phyloP scores from a whole-genome alignment of 2,329 filamentous ascomycete genomes.

The Bipolaris sorokiniana region DNA sequence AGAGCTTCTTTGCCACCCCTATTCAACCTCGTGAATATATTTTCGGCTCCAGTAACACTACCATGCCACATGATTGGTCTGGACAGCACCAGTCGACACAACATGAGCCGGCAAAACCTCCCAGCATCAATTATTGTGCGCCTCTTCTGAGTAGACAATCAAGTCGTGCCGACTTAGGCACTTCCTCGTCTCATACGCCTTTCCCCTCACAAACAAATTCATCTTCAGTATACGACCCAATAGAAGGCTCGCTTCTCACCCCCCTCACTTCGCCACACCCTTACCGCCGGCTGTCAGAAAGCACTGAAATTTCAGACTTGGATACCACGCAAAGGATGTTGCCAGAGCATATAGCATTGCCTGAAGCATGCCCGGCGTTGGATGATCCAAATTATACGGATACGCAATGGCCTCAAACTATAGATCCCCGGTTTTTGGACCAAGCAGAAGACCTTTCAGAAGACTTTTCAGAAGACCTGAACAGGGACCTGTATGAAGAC shows the following conservation, averaged over 20 bases:
- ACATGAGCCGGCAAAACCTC: background rate
- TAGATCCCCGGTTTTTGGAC: too few relatives aligned
- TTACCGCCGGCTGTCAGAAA: too few relatives aligned
- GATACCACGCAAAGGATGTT: too few relatives aligned
- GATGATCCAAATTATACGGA: too few relatives aligned
- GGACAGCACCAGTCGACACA: too few relatives aligned
- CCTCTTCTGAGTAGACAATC: conserved; percentile 8
- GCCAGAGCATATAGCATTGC: too few relatives aligned
- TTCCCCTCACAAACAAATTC: background rate
- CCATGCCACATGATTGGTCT: background rate
- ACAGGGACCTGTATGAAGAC: too few relatives aligned
- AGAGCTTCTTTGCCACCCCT: background rate
- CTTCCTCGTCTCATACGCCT: conserved; percentile 4
- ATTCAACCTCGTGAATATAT: background rate
- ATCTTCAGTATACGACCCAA: background rate
- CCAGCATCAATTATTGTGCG: background rate
- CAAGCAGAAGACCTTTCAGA: too few relatives aligned
- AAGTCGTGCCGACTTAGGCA: conserved; percentile 2
- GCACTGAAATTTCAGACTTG: too few relatives aligned
- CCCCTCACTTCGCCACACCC: background rate
- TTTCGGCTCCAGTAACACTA: background rate
- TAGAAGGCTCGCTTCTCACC: background rate
- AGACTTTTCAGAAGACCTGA: too few relatives aligned
- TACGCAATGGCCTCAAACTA: too few relatives aligned
- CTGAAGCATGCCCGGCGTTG: too few relatives aligned